Base-by-base conservation (phyloP, 768 basidiomycete genomes). In the Pholiota conissans region DNA sequence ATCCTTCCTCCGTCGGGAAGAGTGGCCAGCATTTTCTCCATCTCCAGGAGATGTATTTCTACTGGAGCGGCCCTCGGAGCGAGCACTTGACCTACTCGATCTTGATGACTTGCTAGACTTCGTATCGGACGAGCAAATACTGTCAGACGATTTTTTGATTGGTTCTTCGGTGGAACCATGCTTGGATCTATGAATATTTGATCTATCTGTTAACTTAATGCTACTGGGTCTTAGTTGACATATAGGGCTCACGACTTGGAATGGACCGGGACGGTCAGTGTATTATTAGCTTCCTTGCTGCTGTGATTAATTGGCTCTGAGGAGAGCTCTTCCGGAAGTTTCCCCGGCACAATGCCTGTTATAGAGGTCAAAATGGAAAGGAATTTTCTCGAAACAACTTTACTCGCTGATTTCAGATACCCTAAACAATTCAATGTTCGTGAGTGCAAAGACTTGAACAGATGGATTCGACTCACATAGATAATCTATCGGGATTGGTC, bases 401-500 rank as follows among this genome's bases (percentile, higher is more conserved):
- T 22, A 57, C 63, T 53, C 58, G 67, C 67, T 60, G 45, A 52
- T 57, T 34, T 65, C 64, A 27, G 68, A 66, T 29, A 69, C 40
- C 54, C 68, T 69, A 52, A 8, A 37, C 29, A 51, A 50, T 29
- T 9, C 13, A 24, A 37, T 28, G 51, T 69, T 26, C 67, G 61
- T 16, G 24, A 16, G 61, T 34, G 32, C 18, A 58, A 61, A 53
- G 14, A 34, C 16, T 16, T 16, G 30, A 47, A 14, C 40, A 35
- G n/a, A 22, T 24, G 26, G 4, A 27, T 26, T 32, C 20, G 47
- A 63, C 74, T 52, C 63, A 78, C 79, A 73, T 66, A 28, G 74
- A 75, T 48, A 72, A 57, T 27, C 71, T 71, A 65, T 80, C 77
- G 32, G 79, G 78, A 61, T 80, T 71, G 6, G 69, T 73, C 16